These are phyloP conservation scores for Schrenkiella parvula DNA, from an alignment of 345 rosid species.

Conservation along the genomic window DNA sequence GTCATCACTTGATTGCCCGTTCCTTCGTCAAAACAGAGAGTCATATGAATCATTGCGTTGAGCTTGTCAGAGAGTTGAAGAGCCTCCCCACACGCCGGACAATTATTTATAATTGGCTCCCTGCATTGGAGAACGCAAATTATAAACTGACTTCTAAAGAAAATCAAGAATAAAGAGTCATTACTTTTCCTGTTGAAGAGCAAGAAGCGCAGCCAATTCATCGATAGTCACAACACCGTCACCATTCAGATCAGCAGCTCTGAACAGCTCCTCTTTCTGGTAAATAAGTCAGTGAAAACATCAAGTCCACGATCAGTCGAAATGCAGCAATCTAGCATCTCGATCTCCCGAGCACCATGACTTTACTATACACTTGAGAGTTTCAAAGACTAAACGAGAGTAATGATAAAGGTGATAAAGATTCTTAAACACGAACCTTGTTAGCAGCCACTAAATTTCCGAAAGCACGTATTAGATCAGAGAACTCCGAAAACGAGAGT, in stretches of 20 bases:
- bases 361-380: neutral
- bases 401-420: neutral
- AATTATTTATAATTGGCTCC: constrained; percentile 70
- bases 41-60: constrained; percentile 80
- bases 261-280: constrained; percentile 86
- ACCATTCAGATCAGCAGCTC: constrained; percentile 71
- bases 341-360: neutral
- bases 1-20: constrained; percentile 91
- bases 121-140: constrained; percentile 47
- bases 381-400: neutral
- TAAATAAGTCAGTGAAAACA: constrained; percentile 29
- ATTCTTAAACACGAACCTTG: constrained; percentile 49
- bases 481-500: constrained; percentile 79
- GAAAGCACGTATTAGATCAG: constrained; percentile 69
- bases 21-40: constrained; percentile 94
- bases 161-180: too few relatives aligned
- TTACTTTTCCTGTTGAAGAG: constrained; percentile 81
- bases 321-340: neutral
- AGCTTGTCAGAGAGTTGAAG: constrained; percentile 70
- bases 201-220: constrained; percentile 83
- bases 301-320: constrained; percentile 12
- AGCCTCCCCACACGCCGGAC: constrained; percentile 87
- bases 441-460: constrained; percentile 73
- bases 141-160: too few relatives aligned
- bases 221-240: constrained; percentile 83